Conservation (phyloP, 106 monocot genomes). For the Dendrobium catenatum region DNA sequence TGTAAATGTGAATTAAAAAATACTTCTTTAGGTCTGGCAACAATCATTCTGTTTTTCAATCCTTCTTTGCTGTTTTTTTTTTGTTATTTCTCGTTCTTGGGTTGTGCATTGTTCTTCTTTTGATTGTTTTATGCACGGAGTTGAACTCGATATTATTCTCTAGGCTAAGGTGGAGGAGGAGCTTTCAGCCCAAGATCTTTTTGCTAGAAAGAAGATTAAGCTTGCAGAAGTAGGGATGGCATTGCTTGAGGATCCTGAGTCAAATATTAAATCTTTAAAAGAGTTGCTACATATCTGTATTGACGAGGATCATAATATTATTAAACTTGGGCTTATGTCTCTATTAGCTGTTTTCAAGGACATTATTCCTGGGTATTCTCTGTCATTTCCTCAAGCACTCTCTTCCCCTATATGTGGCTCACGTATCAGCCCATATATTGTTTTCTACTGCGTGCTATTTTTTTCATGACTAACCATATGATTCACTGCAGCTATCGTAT, state of each 20-base stretch:
- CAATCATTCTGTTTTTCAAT: not conserved
- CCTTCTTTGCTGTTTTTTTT: not conserved
- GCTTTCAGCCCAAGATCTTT: conserved; percentile 76
- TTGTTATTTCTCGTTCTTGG: not conserved
- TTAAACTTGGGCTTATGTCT: conserved; percentile 74
- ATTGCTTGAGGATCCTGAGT: conserved; percentile 80
- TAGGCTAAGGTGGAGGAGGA: conserved; percentile 83
- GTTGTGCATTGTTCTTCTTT: not conserved
- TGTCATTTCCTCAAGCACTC: not conserved
- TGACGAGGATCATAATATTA: conserved; percentile 61
- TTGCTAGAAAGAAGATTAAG: conserved; percentile 69
- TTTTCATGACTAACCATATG: not conserved
- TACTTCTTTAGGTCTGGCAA: not conserved
- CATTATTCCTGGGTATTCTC: conserved; percentile 83
- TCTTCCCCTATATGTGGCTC: not conserved
- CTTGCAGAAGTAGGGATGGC: conserved; percentile 76
- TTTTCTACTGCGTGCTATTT: not conserved
- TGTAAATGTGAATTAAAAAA: not conserved
- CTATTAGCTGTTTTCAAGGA: conserved; percentile 91
- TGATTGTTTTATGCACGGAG: not conserved
- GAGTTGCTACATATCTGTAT: conserved; percentile 67
- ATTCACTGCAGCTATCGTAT: conserved; percentile 69
- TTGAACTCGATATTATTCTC: conserved; percentile 6
- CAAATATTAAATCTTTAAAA: conserved; percentile 67
- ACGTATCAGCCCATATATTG: not conserved